These are phyloP conservation scores for Candida nanaspora DNA, from an alignment of 805 yeast species.

Conservation along the genomic window DNA sequence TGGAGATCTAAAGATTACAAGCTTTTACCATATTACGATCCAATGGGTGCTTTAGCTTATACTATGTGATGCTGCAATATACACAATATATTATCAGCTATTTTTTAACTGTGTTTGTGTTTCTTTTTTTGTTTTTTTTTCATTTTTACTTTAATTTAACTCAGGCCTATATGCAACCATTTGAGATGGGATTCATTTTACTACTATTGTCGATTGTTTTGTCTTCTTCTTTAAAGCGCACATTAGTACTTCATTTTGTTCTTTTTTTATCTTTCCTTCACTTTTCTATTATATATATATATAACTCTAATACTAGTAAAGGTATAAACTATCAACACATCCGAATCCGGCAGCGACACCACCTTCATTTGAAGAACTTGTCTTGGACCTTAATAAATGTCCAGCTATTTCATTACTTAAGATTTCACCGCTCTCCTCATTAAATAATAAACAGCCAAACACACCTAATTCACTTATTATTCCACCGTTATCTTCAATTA, in stretches of 20 bases:
- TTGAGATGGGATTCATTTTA: background rate
- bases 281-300: too few relatives aligned
- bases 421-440: conserved; percentile 51
- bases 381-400: conserved; percentile 82
- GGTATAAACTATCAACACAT: conserved; percentile 79
- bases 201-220: too few relatives aligned
- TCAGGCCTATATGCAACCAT: too few relatives aligned
- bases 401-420: conserved; percentile 67
- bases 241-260: too few relatives aligned
- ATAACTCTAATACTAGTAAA: too few relatives aligned
- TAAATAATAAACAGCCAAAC: conserved; percentile 77
- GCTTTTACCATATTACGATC: conserved; percentile 64
- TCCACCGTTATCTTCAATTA: conserved; percentile 65
- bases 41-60: conserved; percentile 67
- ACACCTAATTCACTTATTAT: conserved; percentile 88
- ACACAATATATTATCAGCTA: too few relatives aligned
- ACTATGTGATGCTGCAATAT: background rate
- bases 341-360: conserved; percentile 99
- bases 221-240: too few relatives aligned
- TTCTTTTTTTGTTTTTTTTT: background rate
- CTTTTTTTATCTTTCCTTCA: background rate
- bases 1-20: conserved; percentile 43
- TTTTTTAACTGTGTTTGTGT: too few relatives aligned
- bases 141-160: background rate
- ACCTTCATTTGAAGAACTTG: conserved; percentile 86